Percentiles rank a stretch among this genome's conserved stretches.
phyloP scores from a whole-genome alignment of 306 rosid species.

The Geum urbanum region DNA sequence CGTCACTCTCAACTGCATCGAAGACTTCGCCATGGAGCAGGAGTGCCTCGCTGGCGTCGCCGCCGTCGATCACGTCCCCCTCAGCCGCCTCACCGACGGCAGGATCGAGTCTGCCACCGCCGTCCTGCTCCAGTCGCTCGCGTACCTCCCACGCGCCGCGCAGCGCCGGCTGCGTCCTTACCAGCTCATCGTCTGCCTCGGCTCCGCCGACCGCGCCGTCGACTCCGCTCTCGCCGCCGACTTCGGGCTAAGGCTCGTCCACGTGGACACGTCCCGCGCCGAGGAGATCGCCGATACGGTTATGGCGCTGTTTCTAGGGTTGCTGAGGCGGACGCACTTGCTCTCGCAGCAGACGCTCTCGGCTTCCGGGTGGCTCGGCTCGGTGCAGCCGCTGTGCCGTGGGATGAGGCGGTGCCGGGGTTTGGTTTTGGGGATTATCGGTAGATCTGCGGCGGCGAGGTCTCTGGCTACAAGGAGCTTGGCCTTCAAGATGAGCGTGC shows the following conservation, averaged over 20 bases:
- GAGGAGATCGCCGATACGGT: slow-evolving; percentile 97
- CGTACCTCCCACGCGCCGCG: slow-evolving; percentile 94
- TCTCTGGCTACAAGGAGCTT: slow-evolving; percentile 88
- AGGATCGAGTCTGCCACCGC: slow-evolving; percentile 89
- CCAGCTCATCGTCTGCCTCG: slow-evolving; percentile 91
- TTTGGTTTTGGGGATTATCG: slow-evolving; percentile 81
- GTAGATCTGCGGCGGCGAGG: slow-evolving; percentile 92
- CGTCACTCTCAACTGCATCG: slow-evolving; percentile 89
- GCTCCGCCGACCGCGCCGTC: slow-evolving; percentile 80
- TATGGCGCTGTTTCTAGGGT: slow-evolving; percentile 92
- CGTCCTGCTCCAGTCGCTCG: slow-evolving; percentile 84
- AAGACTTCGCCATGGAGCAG: slow-evolving; percentile 75
- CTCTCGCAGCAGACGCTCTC: slow-evolving; percentile 91
- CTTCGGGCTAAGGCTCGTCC: slow-evolving; percentile 85
- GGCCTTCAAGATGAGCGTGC: slow-evolving; percentile 94
- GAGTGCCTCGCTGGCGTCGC: slow-evolving; percentile 79
- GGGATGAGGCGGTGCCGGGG: slow-evolving; percentile 99
- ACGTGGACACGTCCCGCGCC: slow-evolving; percentile 80
- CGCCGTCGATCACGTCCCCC: slow-evolving; percentile 73
- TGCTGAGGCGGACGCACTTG: slow-evolving; percentile 87
- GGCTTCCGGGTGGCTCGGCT: slow-evolving; percentile 97
- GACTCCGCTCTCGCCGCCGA: slow-evolving; percentile 85
- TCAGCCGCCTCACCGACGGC: slow-evolving; percentile 80
- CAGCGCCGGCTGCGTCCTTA: slow-evolving; percentile 93
- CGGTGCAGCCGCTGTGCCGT: slow-evolving; percentile 91